Conservation (phyloP, 805 yeast genomes). For the Komagataella pastoris region DNA sequence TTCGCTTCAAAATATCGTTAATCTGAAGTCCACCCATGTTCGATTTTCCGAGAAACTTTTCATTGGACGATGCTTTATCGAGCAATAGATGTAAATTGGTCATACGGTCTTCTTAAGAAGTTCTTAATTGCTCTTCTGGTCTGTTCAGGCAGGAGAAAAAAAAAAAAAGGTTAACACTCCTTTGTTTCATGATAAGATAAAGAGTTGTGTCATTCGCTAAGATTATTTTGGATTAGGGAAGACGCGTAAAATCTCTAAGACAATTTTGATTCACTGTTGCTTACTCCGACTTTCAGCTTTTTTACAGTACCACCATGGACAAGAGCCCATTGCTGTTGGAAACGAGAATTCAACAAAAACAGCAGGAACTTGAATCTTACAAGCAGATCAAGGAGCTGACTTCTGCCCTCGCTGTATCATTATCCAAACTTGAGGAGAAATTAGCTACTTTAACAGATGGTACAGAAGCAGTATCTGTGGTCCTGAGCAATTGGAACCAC, state of each 20-base stretch:
- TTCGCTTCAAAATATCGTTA: not conserved
- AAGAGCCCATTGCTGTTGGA: constrained; percentile 2
- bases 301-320: not conserved
- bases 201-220: not conserved
- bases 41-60: not conserved
- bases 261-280: no score
- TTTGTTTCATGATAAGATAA: not conserved
- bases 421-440: constrained; percentile 34
- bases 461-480: constrained; percentile 42
- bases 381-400: constrained; percentile 35
- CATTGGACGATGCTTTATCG: not conserved
- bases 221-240: not conserved
- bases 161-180: not conserved
- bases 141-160: not conserved
- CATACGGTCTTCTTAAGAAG: not conserved
- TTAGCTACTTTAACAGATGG: constrained; percentile 40
- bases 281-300: not conserved
- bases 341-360: constrained; percentile 28
- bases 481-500: constrained; percentile 54
- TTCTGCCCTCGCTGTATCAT: constrained; percentile 26
- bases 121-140: not conserved
- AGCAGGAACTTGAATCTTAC: constrained; percentile 35
- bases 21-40: not conserved
- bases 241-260: not conserved
- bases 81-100: not conserved